These are phyloP conservation scores for Calonectria pteridis DNA, from an alignment of 2,329 filamentous ascomycete genomes.

Conservation along the genomic window DNA sequence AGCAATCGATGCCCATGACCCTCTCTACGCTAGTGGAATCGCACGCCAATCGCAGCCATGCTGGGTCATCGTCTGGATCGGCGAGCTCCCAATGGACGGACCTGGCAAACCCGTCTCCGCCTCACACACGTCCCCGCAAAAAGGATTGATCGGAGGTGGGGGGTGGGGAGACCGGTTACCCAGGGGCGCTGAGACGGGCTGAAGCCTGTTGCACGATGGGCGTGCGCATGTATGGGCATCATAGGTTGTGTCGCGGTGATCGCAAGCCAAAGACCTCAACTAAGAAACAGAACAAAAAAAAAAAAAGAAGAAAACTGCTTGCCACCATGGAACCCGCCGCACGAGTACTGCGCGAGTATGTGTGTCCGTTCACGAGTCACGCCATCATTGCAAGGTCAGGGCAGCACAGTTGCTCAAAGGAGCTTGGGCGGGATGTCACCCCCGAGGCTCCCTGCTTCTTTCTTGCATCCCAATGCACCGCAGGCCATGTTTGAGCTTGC, in stretches of 20 bases:
- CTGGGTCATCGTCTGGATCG: slow-evolving; percentile 1
- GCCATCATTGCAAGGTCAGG: slow-evolving; percentile 6
- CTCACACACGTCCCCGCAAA: background rate
- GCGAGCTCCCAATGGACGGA: background rate
- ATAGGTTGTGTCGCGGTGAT: slow-evolving; percentile 7
- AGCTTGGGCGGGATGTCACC: slow-evolving; percentile 1
- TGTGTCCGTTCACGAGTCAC: background rate
- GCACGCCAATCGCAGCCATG: slow-evolving; percentile 12
- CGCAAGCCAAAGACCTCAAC: background rate
- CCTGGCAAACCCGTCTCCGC: background rate
- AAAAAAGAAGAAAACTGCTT: background rate
- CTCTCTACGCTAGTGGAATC: slow-evolving; percentile 1
- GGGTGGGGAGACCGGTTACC: background rate
- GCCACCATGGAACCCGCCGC: background rate
- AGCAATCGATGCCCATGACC: slow-evolving; percentile 19
- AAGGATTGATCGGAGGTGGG: background rate
- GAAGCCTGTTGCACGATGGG: background rate
- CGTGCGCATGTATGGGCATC: slow-evolving; percentile 1
- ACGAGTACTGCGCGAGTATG: background rate
- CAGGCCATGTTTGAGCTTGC: background rate
- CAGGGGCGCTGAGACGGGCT: background rate
- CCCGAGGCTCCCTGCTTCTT: background rate
- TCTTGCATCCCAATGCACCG: background rate
- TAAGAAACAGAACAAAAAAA: background rate
- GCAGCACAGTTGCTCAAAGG: background rate